Base-by-base conservation (phyloP, 2,329 filamentous ascomycete species). In the Ascochyta clinopodiicola region DNA sequence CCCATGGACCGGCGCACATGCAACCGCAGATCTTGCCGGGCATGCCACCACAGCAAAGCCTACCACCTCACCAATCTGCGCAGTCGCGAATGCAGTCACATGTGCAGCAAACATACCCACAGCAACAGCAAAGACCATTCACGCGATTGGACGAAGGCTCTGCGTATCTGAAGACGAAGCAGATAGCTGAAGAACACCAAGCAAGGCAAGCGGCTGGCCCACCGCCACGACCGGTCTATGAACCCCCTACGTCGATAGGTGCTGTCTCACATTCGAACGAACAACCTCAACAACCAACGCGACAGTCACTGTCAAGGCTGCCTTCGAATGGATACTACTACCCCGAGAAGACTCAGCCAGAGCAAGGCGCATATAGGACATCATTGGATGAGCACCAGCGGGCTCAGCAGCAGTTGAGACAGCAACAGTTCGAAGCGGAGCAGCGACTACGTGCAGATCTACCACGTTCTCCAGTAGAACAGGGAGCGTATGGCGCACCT, bases 271-370 rank as follows among this genome's bases (percentile, higher is more conserved):
- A 34, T 31, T 22, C 35, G 12, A 34, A 35, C n/a, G 60, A 61
- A 40, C 59, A 61, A 13, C 17, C 24, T 37, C 32, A 50, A 43
- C 44, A 48, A 6, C 44, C 55, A 36, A 25, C 35, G 38, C 56
- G 44, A 36, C 61, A 64, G 48, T 37, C 24, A 39, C 44, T 46
- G 32, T 57, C 49, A 34, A 56, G 50, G 13, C 56, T 58, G 38
- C 62, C 63, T 37, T 45, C 58, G 8, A 65, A 55, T 36, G 67
- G 65, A n/a, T 70, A 70, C 42, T 70, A 68, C 44, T 61, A 68
- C 40, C 66, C 68, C 10, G 59, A 64, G 31, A 52, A 50, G 22
- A 51, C 50, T 24, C 50, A 48, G 19, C 35, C 56, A 32, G 57
- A 64, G 29, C 55, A 52, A 27, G 63, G 61, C 22, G 63, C 62